These are phyloP conservation scores for Melocanna baccifera DNA, from an alignment of 176 grass and related monocot genomes.

Conservation along the genomic window DNA sequence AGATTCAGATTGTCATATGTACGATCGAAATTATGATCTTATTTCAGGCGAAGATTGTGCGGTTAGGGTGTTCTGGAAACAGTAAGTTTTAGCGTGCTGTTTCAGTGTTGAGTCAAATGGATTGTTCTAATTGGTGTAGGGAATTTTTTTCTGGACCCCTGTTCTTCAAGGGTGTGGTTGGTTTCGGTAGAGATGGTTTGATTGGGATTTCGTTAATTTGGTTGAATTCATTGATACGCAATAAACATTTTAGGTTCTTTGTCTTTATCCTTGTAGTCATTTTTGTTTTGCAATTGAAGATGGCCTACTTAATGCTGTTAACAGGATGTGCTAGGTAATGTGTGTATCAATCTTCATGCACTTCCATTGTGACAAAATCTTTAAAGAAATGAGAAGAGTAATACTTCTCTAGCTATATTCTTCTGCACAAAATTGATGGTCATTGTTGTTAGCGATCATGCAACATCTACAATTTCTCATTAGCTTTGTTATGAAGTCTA, in stretches of 20 bases:
- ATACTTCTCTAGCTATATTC: neutral
- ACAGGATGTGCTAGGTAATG: neutral
- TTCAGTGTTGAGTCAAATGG: neutral
- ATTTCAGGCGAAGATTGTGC: neutral
- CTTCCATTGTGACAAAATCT: neutral
- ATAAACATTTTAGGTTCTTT: neutral
- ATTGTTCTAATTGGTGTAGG: neutral
- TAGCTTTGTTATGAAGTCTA: neutral
- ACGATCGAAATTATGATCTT: neutral
- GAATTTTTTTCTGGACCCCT: neutral
- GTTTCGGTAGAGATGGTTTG: neutral
- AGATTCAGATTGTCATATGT: neutral
- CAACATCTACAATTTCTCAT: neutral
- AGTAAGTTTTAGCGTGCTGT: neutral
- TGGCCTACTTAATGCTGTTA: neutral
- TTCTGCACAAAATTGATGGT: neutral
- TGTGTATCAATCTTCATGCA: neutral
- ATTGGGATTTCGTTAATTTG: neutral
- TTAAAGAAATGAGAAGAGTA: neutral
- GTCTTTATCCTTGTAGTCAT: neutral
- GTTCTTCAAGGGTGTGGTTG: neutral
- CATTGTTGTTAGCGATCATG: neutral
- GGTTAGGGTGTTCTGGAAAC: neutral
- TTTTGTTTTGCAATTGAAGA: neutral
- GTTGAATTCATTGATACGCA: neutral